Evolutionary conservation across 2,329 filamentous ascomycete genomes (phyloP), one percentile per base, ranked within the genome.

Genomic region (Epichloe sibirici): DNA sequence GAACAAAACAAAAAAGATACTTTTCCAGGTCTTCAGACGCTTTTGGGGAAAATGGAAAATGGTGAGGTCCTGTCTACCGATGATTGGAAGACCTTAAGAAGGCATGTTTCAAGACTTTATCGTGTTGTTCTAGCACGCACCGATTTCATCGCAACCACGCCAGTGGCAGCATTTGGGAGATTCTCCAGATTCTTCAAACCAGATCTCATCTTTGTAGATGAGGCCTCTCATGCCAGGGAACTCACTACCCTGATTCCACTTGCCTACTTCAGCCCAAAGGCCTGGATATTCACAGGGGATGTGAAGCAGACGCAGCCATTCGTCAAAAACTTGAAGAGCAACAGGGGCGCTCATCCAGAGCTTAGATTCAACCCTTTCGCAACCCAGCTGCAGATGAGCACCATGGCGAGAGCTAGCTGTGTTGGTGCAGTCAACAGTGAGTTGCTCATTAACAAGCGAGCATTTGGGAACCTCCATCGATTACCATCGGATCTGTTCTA

Each of bases 161-260:
- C 73, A 0, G 72, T 74, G 1, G 71, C 72, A 3, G 68, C 70
- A 0, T 66, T 63, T 4, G 66, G 66, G 0, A 57, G 60, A 0
- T 71, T 75, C 37, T 57, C 64, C 0, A 64, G 62, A 2, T 61
- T 89, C 6, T 88, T 90, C 35, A 84, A 86, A 57, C 88, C 89
- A 0, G 86, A 93, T 59, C 83, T 95, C 57, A 81, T 93, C 0
- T 90, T 95, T 62, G 87, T 94, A 57, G 89, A 90, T 44, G 88
- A 94, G 64, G 69, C 71, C 0, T 69, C 72, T 0, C 73, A 76
- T 45, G 71, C 71, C 0, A 61, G 73, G 15, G 73, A 76, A 56
- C 60, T 75, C 0, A 74, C 73, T 0, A 70, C 69, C 0, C 57
- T 76, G 17, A 74, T 76, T 1, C 64, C 73, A 0, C 60, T 76